Conservation (phyloP, 495 filamentous ascomycete genomes). For the Hamigera avellanea region DNA sequence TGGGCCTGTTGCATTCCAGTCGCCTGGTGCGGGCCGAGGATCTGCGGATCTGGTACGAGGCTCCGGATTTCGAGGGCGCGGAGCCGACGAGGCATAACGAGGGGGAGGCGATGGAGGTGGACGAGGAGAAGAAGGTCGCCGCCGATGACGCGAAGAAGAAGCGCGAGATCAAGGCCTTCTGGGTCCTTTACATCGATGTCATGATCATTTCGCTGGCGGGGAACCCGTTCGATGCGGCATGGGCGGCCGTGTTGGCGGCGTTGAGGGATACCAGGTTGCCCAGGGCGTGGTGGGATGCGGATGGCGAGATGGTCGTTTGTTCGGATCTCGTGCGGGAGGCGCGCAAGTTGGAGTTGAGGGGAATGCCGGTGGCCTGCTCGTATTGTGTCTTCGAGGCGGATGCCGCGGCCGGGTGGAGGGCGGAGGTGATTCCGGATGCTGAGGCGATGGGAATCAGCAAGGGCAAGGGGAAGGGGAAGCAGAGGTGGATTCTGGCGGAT, state of each 20-base stretch:
- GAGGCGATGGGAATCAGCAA: constrained; percentile 21
- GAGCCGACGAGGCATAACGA: constrained; percentile 33
- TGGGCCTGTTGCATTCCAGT: constrained; percentile 58
- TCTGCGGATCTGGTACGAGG: constrained; percentile 57
- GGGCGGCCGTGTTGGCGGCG: constrained; percentile 76
- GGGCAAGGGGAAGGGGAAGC: too few species aligned
- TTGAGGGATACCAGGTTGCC: constrained; percentile 70
- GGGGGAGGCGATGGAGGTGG: constrained; percentile 34
- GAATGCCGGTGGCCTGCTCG: constrained; percentile 58
- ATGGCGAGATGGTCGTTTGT: constrained; percentile 68
- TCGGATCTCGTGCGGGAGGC: constrained; percentile 41
- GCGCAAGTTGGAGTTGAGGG: constrained; percentile 38
- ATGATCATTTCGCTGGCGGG: constrained; percentile 85
- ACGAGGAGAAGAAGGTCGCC: constrained; percentile 10
- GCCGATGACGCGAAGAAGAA: constrained; percentile 6
- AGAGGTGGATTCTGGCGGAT: constrained; percentile 71
- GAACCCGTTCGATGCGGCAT: constrained; percentile 81
- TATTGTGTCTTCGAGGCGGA: constrained; percentile 64
- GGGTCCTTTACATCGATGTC: constrained; percentile 87
- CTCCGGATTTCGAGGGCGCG: constrained; percentile 27
- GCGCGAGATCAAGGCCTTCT: constrained; percentile 67
- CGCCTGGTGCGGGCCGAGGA: constrained; percentile 48
- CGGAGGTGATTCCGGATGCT: constrained; percentile 27
- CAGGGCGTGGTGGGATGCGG: constrained; percentile 72
- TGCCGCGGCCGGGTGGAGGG: constrained; percentile 32